Evolutionary conservation across 208 protist genomes (phyloP).

Genomic region (Angomonas ambiguus): DNA sequence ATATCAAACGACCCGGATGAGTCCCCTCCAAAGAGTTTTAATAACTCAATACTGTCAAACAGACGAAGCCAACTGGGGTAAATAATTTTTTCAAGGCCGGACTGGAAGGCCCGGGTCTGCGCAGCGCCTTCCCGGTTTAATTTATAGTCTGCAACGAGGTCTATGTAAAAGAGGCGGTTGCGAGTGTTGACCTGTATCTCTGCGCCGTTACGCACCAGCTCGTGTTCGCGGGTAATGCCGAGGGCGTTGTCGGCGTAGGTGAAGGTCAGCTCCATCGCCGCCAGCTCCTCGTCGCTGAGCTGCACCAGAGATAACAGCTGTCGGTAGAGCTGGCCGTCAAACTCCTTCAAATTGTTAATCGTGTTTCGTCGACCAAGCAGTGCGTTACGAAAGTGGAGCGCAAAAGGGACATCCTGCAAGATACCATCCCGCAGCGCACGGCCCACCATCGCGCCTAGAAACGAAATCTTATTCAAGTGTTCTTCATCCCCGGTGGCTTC

Average conservation of each 20-base stretch:
- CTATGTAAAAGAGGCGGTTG: slow-evolving; percentile 91
- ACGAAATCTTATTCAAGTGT: slow-evolving; percentile 72
- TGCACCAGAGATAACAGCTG: slow-evolving; percentile 71
- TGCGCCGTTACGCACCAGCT: slow-evolving; percentile 73
- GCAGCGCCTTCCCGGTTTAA: slow-evolving; percentile 84
- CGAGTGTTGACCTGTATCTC: slow-evolving; percentile 76
- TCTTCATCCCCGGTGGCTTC: slow-evolving; percentile 58
- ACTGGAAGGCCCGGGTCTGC: slow-evolving; percentile 81
- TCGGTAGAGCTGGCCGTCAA: slow-evolving; percentile 85
- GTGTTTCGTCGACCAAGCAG: slow-evolving; percentile 86
- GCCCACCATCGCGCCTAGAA: slow-evolving; percentile 89
- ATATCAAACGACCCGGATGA: slow-evolving; percentile 74
- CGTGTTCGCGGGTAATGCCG: slow-evolving; percentile 62
- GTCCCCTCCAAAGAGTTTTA: slow-evolving; percentile 80
- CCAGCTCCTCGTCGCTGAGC: slow-evolving; percentile 64
- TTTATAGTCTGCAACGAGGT: slow-evolving; percentile 90
- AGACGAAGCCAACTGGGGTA: slow-evolving; percentile 57
- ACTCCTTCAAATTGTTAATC: slow-evolving; percentile 81
- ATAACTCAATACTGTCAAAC: slow-evolving; percentile 87
- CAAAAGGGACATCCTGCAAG: slow-evolving; percentile 86
- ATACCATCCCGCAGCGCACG: slow-evolving; percentile 89
- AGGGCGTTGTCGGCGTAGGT: slow-evolving; percentile 69
- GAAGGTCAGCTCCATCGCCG: slow-evolving; percentile 73
- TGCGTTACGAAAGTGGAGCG: slow-evolving; percentile 89
- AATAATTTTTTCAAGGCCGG: slow-evolving; percentile 73